Base-by-base conservation (phyloP, 768 basidiomycete species). In the Termitomyces sp. region DNA sequence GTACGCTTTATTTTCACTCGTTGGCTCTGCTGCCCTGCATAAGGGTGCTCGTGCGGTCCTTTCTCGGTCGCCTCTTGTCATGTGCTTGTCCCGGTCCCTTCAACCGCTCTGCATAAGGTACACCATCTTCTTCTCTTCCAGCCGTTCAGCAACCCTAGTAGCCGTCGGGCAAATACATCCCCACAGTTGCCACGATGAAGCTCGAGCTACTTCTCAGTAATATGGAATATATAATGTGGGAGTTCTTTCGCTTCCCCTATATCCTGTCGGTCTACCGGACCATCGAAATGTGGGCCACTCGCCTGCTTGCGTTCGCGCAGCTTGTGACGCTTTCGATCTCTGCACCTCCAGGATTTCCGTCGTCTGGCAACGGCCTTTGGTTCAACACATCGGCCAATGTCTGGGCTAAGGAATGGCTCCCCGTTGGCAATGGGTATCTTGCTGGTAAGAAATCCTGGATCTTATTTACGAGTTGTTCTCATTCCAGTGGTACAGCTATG, bases 341-440 rank as follows among this genome's bases (percentile, higher is more conserved):
- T 57, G 70, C 73, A 20, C 77, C 79, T 36, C 54, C 75, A 13
- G 80, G 78, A n/a, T 89, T 91, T 67, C 90, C 90, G 0, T 63
- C 74, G 4, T 85, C 87, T 13, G 90, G 90, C n/a, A 91, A 91
- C 72, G 89, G 84, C 7, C 75, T 91, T 33, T 91, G 90, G 90
- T 91, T 86, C 64, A 81, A 73, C 4, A 60, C 77, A 16, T 79
- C 83, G 0, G 86, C 82, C 2, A 69, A 69, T 0, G 69, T 78
- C 20, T 91, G 90, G 90, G 72, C 79, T 0, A 76, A 78, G 49
- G 81, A 88, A 48, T 86, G 76, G 68, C 80, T 91, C 32, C 90
- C 90, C 0, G 76, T 91, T 33, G 90, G 90, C 38, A 92, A 92
- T 71, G 90, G 90, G 1, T 87, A 84, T 66, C 77, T 90, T 52